Evolutionary conservation across 106 monocot genomes (phyloP), one percentile per base, ranked within the genome.

Genomic region (Acorus calamus): DNA sequence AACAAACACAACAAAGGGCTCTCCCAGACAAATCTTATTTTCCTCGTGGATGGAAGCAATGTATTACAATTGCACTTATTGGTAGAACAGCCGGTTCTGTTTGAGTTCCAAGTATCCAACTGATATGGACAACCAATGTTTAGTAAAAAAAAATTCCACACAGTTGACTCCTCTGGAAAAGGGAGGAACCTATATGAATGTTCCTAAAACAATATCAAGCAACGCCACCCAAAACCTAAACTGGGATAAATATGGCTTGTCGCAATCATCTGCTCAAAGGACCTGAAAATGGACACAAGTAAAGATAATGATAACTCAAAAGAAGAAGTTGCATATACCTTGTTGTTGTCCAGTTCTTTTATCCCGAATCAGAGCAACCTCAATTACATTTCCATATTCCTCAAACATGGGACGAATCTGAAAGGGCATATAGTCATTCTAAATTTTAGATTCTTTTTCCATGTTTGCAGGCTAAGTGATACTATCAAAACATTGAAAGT

Each of bases 361-460:
- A 67, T 98, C 98, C 73, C 77, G 85, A 63, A 98, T 98, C 11
- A 98, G 68, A 64, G 98, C 98, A 64, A 98, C 98, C 68, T 98
- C 98, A 63, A 98, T 72, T 56, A 98, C 98, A 73, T 88, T 77
- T 10, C 98, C 98, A 84, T 98, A 92, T 56, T 85, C 85, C 77
- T 98, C 98, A 71, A 98, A 98, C 62, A 98, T 71, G 12, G 98
- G 92, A 0, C 98, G 98, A 64, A 98, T 81, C 98, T 98, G 70
- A 6, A 46, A 50, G 28, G 28, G 1, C 28, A 28, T 28, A 28
- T 28, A 28, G 28, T 28, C 28, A 28, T 28, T 28, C 28, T 28
- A 28, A 28, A 28, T 28, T 28, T 28, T 28, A 28, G 28, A 28
- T 28, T 28, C 28, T 28, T 28, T 28, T 28, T 28, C 28, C 28